A percentile compares a stretch with the other conserved stretches of the same genome.
Evolutionary conservation across 306 rosid genomes (phyloP).

Genomic region (Vigna angularis): DNA sequence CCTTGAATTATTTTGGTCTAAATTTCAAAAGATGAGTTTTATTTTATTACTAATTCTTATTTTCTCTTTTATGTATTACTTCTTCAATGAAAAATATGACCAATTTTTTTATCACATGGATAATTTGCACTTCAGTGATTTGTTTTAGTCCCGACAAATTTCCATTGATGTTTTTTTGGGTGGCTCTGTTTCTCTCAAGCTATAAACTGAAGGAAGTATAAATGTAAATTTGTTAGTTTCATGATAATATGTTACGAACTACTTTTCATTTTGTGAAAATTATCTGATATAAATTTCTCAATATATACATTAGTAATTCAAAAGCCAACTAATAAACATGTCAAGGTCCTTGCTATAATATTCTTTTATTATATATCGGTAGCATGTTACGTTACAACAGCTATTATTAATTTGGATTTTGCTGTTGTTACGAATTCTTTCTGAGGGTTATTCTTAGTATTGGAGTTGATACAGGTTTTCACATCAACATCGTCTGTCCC

Average conservation of each 20-base stretch:
- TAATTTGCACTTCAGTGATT: constrained; percentile 24
- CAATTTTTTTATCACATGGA: constrained; percentile 10
- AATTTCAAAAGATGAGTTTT: constrained; percentile 24
- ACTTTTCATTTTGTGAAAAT: constrained; percentile 20
- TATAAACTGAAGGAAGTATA: constrained; percentile 23
- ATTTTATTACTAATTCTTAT: not conserved
- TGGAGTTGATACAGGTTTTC: constrained; percentile 69
- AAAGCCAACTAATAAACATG: constrained; percentile 1
- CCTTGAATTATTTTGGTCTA: constrained; percentile 31
- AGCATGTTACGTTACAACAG: not conserved
- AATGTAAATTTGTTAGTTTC: constrained; percentile 1
- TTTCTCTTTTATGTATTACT: constrained; percentile 2
- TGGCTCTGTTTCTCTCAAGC: not conserved
- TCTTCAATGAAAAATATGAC: constrained; percentile 23
- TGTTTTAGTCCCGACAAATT: constrained; percentile 29
- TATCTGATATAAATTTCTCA: constrained; percentile 18
- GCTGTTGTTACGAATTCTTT: not conserved
- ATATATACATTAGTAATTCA: constrained; percentile 5
- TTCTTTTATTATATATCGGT: constrained; percentile 24
- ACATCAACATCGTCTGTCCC: constrained; percentile 82
- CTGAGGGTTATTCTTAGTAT: constrained; percentile 34
- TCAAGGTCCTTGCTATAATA: not conserved
- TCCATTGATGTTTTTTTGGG: constrained; percentile 22
- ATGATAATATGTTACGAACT: constrained; percentile 27
- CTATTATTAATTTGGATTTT: too few species aligned